A percentile compares a stretch with the other conserved stretches of the same genome.
These are phyloP conservation scores for Fusarium fracticaudum DNA, from an alignment of 2,329 filamentous ascomycete genomes.

Conservation along the genomic window DNA sequence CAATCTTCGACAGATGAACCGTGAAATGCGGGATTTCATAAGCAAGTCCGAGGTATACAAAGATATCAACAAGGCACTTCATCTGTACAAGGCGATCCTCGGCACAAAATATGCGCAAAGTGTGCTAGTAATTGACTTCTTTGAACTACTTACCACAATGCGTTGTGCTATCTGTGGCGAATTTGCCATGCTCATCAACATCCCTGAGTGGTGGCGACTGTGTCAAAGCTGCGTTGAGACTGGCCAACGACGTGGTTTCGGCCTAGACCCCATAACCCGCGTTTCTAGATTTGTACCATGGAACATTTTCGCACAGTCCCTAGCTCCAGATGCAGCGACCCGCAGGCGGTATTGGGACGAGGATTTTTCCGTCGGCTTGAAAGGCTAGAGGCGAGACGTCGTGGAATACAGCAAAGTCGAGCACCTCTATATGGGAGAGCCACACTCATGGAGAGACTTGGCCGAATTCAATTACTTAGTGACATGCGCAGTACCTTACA, in stretches of 20 bases:
- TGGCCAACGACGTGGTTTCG: rapidly evolving
- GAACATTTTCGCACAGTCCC: background rate
- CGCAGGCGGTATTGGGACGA: background rate
- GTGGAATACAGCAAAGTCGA: background rate
- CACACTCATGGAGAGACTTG: background rate
- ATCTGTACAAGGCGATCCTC: slow-evolving; percentile 46
- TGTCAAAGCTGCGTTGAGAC: slow-evolving; percentile 42
- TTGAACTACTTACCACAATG: slow-evolving; percentile 39
- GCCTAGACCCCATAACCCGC: rapidly evolving
- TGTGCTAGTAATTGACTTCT: slow-evolving; percentile 40
- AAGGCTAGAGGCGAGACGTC: background rate
- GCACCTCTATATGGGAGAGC: background rate
- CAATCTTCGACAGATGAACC: slow-evolving; percentile 44
- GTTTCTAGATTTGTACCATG: background rate
- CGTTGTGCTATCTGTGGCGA: slow-evolving; percentile 20
- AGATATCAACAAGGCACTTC: slow-evolving; percentile 33
- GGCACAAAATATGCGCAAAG: slow-evolving; percentile 38
- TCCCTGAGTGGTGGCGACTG: slow-evolving; percentile 42
- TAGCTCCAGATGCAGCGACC: background rate
- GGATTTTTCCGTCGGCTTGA: background rate
- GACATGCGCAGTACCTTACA: background rate
- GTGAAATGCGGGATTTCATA: slow-evolving; percentile 35
- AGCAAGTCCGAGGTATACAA: slow-evolving; percentile 41
- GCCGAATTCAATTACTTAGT: background rate
- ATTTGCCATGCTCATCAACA: slow-evolving; percentile 40